Conservation (phyloP, 768 basidiomycete genomes). For the Hydnomerulius pinastri region DNA sequence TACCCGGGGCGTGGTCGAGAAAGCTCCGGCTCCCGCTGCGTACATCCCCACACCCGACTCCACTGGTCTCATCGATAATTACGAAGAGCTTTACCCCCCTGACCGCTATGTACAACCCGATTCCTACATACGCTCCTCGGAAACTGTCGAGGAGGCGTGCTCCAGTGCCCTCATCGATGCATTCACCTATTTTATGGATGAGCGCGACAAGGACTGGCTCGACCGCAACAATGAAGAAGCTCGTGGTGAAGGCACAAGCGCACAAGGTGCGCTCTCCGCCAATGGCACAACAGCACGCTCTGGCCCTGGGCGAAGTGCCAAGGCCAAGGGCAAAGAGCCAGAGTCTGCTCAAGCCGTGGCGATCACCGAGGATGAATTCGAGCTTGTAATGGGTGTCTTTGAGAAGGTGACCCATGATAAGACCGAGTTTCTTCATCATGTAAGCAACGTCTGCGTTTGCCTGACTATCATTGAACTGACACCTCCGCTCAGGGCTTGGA, state of each 20-base stretch:
- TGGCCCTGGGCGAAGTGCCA: constrained; percentile 60
- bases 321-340: constrained; percentile 84
- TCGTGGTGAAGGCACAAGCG: constrained; percentile 81
- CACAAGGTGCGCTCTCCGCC: constrained; percentile 65
- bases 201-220: constrained; percentile 94
- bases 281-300: constrained; percentile 55
- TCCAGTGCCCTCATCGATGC: constrained; percentile 65
- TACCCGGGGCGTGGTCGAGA: constrained; percentile 37
- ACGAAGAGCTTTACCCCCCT: constrained; percentile 72
- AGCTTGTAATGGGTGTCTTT: constrained; percentile 92
- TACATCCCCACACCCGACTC: constrained; percentile 95
- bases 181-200: constrained; percentile 93
- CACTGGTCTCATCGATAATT: constrained; percentile 76
- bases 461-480: not conserved
- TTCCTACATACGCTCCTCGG: constrained; percentile 78
- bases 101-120: constrained; percentile 74
- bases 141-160: constrained; percentile 80
- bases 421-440: constrained; percentile 87
- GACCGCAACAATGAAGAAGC: constrained; percentile 88
- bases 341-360: constrained; percentile 62
- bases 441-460: constrained; percentile 42
- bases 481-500: constrained; percentile 52
- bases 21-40: constrained; percentile 48
- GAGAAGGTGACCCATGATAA: constrained; percentile 91
- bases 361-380: constrained; percentile 91